phyloP scores from a whole-genome alignment of 805 yeast genomes.

The Naumovozyma baii region DNA sequence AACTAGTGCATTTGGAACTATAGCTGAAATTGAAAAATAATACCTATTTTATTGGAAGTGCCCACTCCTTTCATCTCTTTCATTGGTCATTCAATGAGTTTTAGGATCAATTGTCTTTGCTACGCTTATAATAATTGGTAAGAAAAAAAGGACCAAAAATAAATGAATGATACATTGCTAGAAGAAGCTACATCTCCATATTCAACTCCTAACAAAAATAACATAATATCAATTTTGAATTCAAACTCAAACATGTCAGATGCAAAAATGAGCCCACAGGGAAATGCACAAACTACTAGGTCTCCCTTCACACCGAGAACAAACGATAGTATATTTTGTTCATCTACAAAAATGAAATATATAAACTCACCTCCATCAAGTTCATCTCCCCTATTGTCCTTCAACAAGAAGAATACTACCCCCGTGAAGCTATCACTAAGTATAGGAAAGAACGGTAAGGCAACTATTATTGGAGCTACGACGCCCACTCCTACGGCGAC shows the following conservation, averaged over 20 bases:
- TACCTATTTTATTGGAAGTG: no score
- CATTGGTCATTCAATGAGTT: no score
- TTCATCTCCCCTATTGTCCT: slow-evolving; percentile 3
- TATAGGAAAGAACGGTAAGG: slow-evolving; percentile 29
- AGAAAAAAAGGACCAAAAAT: no score
- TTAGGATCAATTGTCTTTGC: no score
- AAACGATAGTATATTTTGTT: slow-evolving; percentile 6
- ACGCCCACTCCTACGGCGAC: not conserved
- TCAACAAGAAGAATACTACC: not conserved
- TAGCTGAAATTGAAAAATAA: no score
- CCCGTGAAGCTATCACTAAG: slow-evolving; percentile 21
- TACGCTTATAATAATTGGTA: no score
- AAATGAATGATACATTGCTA: not conserved
- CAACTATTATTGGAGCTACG: slow-evolving; percentile 17
- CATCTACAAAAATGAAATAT: slow-evolving; percentile 5
- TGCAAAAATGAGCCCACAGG: not conserved
- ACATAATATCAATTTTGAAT: not conserved
- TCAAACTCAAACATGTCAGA: not conserved
- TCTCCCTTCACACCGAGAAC: slow-evolving; percentile 8
- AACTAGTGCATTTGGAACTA: no score
- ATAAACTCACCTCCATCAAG: slow-evolving; percentile 11
- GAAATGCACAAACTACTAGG: not conserved
- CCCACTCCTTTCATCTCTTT: no score
- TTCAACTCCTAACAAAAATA: not conserved
- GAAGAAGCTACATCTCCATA: not conserved